Evolutionary conservation across 768 basidiomycete species (phyloP).

Genomic region (Pleurotus ostreatus): DNA sequence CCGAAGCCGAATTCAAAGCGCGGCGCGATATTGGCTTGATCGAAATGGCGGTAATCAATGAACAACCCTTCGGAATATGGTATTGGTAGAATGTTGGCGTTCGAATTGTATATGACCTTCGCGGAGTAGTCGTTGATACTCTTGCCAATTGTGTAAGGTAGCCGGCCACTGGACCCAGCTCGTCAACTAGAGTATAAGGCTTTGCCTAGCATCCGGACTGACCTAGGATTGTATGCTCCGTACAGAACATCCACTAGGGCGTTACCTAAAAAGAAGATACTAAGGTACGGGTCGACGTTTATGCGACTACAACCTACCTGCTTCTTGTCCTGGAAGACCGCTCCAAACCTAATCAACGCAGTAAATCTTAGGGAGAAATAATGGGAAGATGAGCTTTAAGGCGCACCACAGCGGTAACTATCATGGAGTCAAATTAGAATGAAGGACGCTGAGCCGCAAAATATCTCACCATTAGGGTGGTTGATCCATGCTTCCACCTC

Average conservation of each 20-base stretch:
- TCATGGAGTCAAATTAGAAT: background rate
- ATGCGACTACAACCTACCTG: constrained; percentile 29
- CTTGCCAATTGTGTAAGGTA: constrained; percentile 54
- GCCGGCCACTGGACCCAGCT: constrained; percentile 30
- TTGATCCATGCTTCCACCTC: constrained; percentile 55
- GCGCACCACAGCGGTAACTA: constrained; percentile 33
- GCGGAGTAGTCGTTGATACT: constrained; percentile 52
- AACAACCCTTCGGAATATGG: constrained; percentile 56
- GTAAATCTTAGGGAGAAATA: background rate
- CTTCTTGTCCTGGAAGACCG: constrained; percentile 61
- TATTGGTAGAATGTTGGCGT: constrained; percentile 38
- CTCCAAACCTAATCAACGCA: constrained; percentile 36
- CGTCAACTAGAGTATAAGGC: background rate
- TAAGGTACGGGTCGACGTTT: no score
- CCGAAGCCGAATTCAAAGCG: constrained; percentile 49
- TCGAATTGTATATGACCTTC: constrained; percentile 35
- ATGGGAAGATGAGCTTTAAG: constrained; percentile 2
- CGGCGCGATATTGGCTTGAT: constrained; percentile 40
- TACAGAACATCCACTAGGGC: constrained; percentile 54
- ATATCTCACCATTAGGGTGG: constrained; percentile 40
- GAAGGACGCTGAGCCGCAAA: background rate
- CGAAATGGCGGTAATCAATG: constrained; percentile 59
- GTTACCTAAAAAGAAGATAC: constrained; percentile 34
- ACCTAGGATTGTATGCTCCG: constrained; percentile 58
- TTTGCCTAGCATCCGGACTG: constrained; percentile 10